Percentiles rank a stretch among this genome's conserved stretches.
Evolutionary conservation across 2,329 filamentous ascomycete genomes (phyloP).

Genomic region (Herpomyces periplanetae): DNA sequence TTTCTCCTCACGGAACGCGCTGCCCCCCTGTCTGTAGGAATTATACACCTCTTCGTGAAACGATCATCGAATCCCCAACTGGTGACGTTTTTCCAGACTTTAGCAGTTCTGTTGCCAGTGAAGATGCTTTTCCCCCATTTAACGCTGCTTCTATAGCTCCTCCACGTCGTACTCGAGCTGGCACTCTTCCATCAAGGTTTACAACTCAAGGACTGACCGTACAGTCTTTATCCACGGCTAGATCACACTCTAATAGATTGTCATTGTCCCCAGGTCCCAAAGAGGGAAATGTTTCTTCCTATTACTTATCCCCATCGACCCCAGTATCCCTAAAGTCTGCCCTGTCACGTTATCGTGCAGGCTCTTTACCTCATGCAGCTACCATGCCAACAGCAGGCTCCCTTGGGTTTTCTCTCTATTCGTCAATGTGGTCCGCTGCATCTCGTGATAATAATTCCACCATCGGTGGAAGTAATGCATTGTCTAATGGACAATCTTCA

Average conservation of each 20-base stretch:
- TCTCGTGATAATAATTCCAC: conserved; percentile 47
- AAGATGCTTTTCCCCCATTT: conserved; percentile 24
- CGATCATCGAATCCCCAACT: conserved; percentile 79
- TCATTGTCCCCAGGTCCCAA: conserved; percentile 23
- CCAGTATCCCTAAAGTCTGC: conserved; percentile 4
- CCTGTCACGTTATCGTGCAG: conserved; percentile 53
- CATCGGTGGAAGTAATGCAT: conserved; percentile 61
- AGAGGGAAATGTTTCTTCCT: conserved; percentile 7
- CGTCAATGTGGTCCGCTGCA: conserved; percentile 43
- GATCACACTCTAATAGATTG: conserved; percentile 14
- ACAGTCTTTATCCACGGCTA: conserved; percentile 10
- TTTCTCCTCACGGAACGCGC: conserved; percentile 22
- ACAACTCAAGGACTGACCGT: conserved; percentile 22
- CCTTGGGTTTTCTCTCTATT: conserved; percentile 63
- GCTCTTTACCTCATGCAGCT: conserved; percentile 65
- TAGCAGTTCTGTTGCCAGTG: too few relatives aligned
- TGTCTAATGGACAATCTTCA: conserved; percentile 49
- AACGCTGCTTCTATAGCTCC: conserved; percentile 18
- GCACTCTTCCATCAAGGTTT: conserved; percentile 81
- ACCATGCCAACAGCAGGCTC: conserved; percentile 17
- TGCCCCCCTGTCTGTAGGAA: conserved; percentile 81
- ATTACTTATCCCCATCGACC: conserved; percentile 4
- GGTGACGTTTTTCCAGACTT: conserved; percentile 76
- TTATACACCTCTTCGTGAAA: conserved; percentile 78
- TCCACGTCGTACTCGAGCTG: conserved; percentile 45